These are phyloP conservation scores for Starmerella stigmatis DNA, from an alignment of 805 yeast genomes.

Conservation along the genomic window DNA sequence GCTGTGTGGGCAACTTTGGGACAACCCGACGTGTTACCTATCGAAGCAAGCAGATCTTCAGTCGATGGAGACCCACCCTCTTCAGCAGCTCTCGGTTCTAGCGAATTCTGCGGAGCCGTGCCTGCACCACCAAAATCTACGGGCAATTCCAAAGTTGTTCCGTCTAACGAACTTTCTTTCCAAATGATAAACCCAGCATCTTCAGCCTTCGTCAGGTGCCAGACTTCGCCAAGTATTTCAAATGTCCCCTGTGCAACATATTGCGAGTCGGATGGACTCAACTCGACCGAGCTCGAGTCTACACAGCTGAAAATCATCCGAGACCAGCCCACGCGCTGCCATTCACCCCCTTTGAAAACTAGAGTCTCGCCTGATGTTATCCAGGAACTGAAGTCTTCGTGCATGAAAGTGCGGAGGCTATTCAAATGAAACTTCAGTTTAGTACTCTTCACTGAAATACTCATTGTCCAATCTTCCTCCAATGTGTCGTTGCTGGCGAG, in stretches of 20 bases:
- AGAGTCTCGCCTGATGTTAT: background rate
- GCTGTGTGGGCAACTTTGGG: conserved; percentile 15
- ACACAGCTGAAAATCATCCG: background rate
- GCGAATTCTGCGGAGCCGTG: background rate
- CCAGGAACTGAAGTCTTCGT: background rate
- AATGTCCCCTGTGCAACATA: background rate
- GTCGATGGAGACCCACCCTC: background rate
- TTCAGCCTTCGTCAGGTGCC: background rate
- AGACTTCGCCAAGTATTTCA: background rate
- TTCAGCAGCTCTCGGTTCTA: background rate
- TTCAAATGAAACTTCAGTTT: too few relatives aligned
- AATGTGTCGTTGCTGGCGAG: too few relatives aligned
- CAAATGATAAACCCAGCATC: background rate
- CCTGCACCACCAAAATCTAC: background rate
- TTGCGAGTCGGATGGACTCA: too few relatives aligned
- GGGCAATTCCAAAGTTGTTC: background rate
- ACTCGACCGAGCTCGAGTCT: too few relatives aligned
- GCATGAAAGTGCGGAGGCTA: background rate
- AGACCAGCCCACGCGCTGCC: background rate
- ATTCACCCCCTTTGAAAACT: background rate
- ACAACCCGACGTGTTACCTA: background rate
- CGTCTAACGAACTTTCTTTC: background rate
- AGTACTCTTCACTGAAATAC: too few relatives aligned
- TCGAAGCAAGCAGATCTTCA: background rate
- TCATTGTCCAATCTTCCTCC: conserved; percentile 1